Base-by-base conservation (phyloP, 352 stramenopile species). In the Aphanomyces invadans region DNA sequence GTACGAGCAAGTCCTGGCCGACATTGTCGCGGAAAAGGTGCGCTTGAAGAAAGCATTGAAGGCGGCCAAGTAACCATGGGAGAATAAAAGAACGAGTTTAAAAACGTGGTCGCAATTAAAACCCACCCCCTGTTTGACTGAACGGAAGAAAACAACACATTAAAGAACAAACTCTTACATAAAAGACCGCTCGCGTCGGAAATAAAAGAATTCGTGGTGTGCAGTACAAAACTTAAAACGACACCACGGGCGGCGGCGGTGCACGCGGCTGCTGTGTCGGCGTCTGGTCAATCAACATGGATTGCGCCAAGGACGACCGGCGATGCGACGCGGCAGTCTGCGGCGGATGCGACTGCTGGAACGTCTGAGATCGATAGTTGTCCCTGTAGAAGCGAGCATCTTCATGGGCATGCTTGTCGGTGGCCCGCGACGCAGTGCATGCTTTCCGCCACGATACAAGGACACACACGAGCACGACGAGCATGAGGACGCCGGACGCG, bases 11-110 rank as follows among this genome's bases (percentile, higher is more conserved):
- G 65, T 89, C 23, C 83, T 90, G 77, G 59, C 49, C 3, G 82
- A 90, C 68, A 86, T 90, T 55, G 64, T 76, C n/a, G 73, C 78
- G 31, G 82, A 90, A 70, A 90, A 89, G 65, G 25, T 56, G 21
- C 80, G 82, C 15, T 49, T 89, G 33, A 88, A 90, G 72, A 76
- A 72, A 45, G 72, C 74, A 65, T 71, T 90, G 21, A 80, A 86
- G 70, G 75, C 76, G 54, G 25, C 44, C 29, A 51, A 55, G 23
- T 1, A 31, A 17, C 7, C 2, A 12, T 60, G 38, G 32, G 54
- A n/a, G 38, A 32, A 23, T 29, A 25, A 21, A 57, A 36, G 15
- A 57, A 57, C 45, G 25, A 21, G 26, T 26, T 29, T 28, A 3
- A 53, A 1, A 26, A 52, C 44, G 15, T 52, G 15, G 25, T 53